Base-by-base conservation (phyloP, 257 asterid genomes). In the Plectranthus barbatus region DNA sequence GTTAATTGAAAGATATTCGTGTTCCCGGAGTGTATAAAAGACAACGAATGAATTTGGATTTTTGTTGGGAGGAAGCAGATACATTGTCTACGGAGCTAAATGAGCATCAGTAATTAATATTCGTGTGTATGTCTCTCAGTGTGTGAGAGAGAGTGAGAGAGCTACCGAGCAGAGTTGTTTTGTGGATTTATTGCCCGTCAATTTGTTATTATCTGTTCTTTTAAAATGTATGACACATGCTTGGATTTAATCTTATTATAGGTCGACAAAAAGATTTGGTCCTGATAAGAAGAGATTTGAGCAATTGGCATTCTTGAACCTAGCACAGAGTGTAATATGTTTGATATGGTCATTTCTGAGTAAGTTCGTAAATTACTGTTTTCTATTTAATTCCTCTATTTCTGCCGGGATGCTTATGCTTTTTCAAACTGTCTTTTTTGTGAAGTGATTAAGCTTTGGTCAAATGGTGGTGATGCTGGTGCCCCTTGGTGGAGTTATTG, bases 401-500 rank as follows among this genome's bases (percentile, higher is more conserved):
- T 5, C 0, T 6, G 9, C 33, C 13, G 1, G 18, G 15, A 18
- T 66, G 51, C 53, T 56, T 58, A 57, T 26, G 48, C 10, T 33
- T 59, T 57, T 42, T 10, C 55, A 6, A 18, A 41, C 36, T 76
- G 57, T 37, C 23, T 7, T 62, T 64, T 9, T 65, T 57, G 8
- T 70, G 66, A 76, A 91, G 98, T 91, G 98, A 74, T 88, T 44
- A 88, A 72, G 77, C 64, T 92, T 66, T 89, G 97, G 99, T 83
- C 96, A 13, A 73, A 77, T 68, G 86, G 84, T 64, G 85, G 86
- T 56, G 70, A 79, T 51, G 77, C 73, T 9, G 95, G 96, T 55
- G 96, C 97, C 73, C 99, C 99, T 0, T 89, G 95, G 99, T 86
- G 97, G 99, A 89, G 90, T 76, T 89, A 89, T 47, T 92, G 99